phyloP scores from a whole-genome alignment of 1,284 basidiomycete genomes.

The Tilletia walkeri region DNA sequence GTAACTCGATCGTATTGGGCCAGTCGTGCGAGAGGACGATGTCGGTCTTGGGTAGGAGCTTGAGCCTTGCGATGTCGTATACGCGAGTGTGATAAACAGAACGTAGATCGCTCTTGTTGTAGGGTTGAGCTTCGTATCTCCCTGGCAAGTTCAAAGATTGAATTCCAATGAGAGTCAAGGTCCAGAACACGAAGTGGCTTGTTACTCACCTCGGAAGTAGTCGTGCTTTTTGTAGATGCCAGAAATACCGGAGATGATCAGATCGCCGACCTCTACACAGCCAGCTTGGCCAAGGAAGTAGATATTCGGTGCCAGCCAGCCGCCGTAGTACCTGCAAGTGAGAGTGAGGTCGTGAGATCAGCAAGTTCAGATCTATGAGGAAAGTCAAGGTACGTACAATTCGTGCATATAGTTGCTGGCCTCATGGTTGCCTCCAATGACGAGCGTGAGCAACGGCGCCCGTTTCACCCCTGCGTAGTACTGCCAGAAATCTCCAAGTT shows the following conservation, averaged over 20 bases:
- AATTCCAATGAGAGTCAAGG: neutral
- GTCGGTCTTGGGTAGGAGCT: slow-evolving; percentile 66
- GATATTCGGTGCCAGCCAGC: slow-evolving; percentile 84
- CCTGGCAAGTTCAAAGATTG: slow-evolving; percentile 36
- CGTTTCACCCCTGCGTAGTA: slow-evolving; percentile 80
- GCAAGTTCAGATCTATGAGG: neutral
- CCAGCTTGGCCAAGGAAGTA: slow-evolving; percentile 94
- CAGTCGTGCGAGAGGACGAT: slow-evolving; percentile 95
- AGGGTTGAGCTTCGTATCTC: slow-evolving; percentile 66
- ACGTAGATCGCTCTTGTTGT: slow-evolving; percentile 68
- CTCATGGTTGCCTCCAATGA: slow-evolving; percentile 98
- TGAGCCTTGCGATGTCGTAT: slow-evolving; percentile 76
- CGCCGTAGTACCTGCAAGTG: slow-evolving; percentile 40
- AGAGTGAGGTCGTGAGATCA: neutral
- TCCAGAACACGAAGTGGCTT: neutral
- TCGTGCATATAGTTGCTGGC: slow-evolving; percentile 97
- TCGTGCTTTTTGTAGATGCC: slow-evolving; percentile 87
- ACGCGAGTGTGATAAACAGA: slow-evolving; percentile 89
- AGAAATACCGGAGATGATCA: slow-evolving; percentile 83
- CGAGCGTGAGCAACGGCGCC: slow-evolving; percentile 84
- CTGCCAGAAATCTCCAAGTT: slow-evolving; percentile 68
- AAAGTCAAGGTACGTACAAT: slow-evolving; percentile 64
- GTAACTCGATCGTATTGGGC: slow-evolving; percentile 80
- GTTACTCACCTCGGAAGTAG: slow-evolving; percentile 59
- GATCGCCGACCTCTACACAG: slow-evolving; percentile 73